Percentiles rank a stretch among this genome's conserved stretches.
Conservation (phyloP, 2,329 filamentous ascomycete genomes). For the Colletotrichum sansevieriae region DNA sequence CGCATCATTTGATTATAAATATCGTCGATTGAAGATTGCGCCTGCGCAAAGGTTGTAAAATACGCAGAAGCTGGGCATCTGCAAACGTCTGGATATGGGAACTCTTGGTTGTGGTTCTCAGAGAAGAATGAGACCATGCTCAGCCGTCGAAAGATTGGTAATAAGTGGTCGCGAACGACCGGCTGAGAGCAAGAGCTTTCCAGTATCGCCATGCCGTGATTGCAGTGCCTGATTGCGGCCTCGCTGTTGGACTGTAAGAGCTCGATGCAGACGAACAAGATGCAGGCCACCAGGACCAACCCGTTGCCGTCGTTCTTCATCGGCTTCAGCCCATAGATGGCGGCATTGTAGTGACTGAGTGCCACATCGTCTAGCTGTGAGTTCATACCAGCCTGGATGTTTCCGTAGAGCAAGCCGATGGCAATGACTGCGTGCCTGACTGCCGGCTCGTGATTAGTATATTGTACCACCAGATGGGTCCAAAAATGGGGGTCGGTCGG, state of each 20-base stretch:
- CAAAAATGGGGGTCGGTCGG: conserved; percentile 38
- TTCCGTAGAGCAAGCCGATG: conserved; percentile 41
- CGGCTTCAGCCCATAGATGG: conserved; percentile 17
- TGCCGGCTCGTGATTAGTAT: conserved; percentile 21
- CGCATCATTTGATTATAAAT: conserved; percentile 9
- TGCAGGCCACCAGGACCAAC: conserved; percentile 7
- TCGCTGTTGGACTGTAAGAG: conserved; percentile 11
- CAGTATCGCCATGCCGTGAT: conserved; percentile 22
- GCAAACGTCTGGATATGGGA: not conserved
- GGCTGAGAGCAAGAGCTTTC: conserved; percentile 12
- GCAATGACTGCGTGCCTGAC: conserved; percentile 32
- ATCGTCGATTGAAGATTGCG: conserved; percentile 11
- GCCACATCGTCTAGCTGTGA: conserved; percentile 14
- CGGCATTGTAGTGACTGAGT: conserved; percentile 40
- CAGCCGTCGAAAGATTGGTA: conserved; percentile 17
- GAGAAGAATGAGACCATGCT: not conserved
- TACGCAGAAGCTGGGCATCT: not conserved
- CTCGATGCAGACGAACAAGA: conserved; percentile 26
- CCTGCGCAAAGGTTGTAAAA: conserved; percentile 8
- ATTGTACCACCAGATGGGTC: conserved; percentile 38
- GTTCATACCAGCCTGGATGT: not conserved
- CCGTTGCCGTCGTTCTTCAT: conserved; percentile 9
- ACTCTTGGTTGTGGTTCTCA: not conserved
- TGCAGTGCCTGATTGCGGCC: conserved; percentile 3
- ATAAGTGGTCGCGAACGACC: conserved; percentile 1